Evolutionary conservation across 2,329 filamentous ascomycete species (phyloP).

Genomic region (Fusarium nurragi): DNA sequence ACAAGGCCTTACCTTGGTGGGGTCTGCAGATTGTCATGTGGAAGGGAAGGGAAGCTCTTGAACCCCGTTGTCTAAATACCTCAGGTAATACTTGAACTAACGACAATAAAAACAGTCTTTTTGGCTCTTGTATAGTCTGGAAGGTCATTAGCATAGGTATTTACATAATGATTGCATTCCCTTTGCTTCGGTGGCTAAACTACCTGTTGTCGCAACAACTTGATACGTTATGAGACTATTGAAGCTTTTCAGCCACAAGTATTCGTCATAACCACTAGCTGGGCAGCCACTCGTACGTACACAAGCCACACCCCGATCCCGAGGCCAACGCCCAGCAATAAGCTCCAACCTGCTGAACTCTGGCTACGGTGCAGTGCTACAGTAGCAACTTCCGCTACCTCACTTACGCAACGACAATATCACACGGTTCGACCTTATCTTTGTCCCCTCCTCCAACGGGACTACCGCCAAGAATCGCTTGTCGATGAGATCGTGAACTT

Average conservation of each 20-base stretch:
- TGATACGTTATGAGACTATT: background rate
- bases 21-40: background rate
- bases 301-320: slow-evolving; percentile 21
- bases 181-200: no score
- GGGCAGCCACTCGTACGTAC: slow-evolving; percentile 1
- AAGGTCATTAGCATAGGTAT: no score
- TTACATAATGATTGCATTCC: no score
- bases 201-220: no score
- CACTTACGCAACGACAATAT: slow-evolving; percentile 3
- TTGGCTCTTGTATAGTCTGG: no score
- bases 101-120: no score
- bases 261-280: slow-evolving; percentile 20
- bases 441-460: slow-evolving; percentile 1
- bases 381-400: slow-evolving; percentile 21
- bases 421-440: background rate
- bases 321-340: slow-evolving; percentile 31
- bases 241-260: slow-evolving; percentile 21
- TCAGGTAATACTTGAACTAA: no score
- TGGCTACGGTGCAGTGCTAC: slow-evolving; percentile 10
- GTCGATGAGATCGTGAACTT: slow-evolving; percentile 18
- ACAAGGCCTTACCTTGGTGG: slow-evolving; percentile 17
- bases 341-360: slow-evolving; percentile 14
- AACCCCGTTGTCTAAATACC: no score
- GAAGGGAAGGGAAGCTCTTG: no score
- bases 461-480: background rate